Conservation (phyloP, 2,329 filamentous ascomycete species). For the Pseudonectria foliicola region DNA sequence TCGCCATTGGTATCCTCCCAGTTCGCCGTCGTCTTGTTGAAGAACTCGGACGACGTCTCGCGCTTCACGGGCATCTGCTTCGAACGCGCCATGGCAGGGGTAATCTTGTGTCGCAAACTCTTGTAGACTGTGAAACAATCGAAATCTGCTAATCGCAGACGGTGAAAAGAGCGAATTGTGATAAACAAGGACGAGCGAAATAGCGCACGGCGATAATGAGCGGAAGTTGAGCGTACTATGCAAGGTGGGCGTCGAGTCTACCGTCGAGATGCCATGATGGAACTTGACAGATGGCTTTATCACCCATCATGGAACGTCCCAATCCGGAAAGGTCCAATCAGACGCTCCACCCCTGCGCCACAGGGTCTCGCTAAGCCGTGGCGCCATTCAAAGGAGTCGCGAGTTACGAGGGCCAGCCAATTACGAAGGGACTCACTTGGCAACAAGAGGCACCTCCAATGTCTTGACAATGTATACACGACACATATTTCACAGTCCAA, state of each 20-base stretch:
- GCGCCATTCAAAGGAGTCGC: not conserved
- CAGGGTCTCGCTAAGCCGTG: conserved; percentile 3
- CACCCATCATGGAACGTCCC: conserved; percentile 2
- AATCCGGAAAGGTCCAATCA: not conserved
- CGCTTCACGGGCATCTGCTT: conserved; percentile 64
- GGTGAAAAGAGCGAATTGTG: not conserved
- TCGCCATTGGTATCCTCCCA: conserved; percentile 28
- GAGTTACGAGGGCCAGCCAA: not conserved
- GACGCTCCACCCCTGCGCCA: conserved; percentile 10
- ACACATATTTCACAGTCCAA: no score
- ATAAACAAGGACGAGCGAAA: conserved; percentile 1
- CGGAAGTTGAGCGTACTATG: conserved; percentile 2
- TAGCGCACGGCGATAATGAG: not conserved
- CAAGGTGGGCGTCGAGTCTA: conserved; percentile 7
- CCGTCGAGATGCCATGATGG: conserved; percentile 16
- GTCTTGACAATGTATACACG: no score
- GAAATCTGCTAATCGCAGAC: not conserved
- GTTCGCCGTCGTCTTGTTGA: conserved; percentile 39
- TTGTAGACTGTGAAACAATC: not conserved
- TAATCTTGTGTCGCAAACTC: not conserved
- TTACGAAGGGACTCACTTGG: not conserved
- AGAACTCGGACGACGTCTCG: conserved; percentile 60
- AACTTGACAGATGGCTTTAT: conserved; percentile 24
- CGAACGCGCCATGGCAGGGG: conserved; percentile 55
- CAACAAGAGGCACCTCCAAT: no score